Base-by-base conservation (phyloP, 2,329 filamentous ascomycete genomes). In the Xylaria hypoxylon region DNA sequence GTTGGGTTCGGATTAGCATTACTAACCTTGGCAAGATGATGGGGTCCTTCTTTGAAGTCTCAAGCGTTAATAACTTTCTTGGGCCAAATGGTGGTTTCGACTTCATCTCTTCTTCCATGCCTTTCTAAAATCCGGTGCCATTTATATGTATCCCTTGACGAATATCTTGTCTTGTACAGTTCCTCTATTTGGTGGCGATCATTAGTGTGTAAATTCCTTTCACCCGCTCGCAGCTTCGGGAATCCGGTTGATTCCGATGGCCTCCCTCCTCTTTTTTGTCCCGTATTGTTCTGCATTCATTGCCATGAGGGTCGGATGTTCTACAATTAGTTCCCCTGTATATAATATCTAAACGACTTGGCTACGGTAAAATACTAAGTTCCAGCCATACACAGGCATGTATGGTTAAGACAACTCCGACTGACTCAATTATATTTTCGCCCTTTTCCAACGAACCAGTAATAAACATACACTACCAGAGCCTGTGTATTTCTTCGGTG, bases 31-130 rank as follows among this genome's bases (percentile, higher is more conserved):
- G 6, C 17, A 57, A 61, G 59, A 17, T 40, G 19, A 62, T 70
- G 63, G 68, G 66, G 33, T 28, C 71, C 3, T 68, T 76, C 24
- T 75, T 70, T 40, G 70, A 76, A 22, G 69, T 74, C 8, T 73
- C 70, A 10, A 72, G 68, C 38, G 71, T 76, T 45, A 70, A 74
- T 15, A 68, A 68, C 11, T 67, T 71, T 4, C 60, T 74, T 13
- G 73, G 64, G 2, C 22, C 51, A 19, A 40, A 50, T 19, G 13
- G 31, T 17, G 48, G 22, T 13, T 42, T 67, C 33, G 67, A 67
- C 33, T 64, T 62, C 22, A 58, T 55, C 47, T 47, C 65, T 3
- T 33, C 62, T 24, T 15, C 52, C 6, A 42, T 45, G 28, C 24
- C 61, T 45, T 56, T 52, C 51, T 67, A 48, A 31, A 26, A 13